Evolutionary conservation across 257 asterid species (phyloP), one percentile per base, ranked within the genome.

Genomic region (Gentiana macrophylla): DNA sequence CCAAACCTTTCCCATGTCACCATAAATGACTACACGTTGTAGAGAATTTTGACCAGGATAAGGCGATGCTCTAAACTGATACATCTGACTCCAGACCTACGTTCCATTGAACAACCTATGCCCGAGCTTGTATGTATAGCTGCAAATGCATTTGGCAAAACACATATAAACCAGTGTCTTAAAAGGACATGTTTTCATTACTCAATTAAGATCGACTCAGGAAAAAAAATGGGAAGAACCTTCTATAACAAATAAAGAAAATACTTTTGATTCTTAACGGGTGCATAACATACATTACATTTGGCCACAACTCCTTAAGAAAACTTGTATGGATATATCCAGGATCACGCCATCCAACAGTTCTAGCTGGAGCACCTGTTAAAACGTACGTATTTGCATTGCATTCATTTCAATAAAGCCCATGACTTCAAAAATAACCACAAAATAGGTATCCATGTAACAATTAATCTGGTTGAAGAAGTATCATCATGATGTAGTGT

Each of bases 1-100:
- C 24, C 69, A 37, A 59, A 86, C 95, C 97, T 89, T 83, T 67
- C 97, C 97, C 95, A 89, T 83, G 74, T 89, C 97, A 3, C 97
- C 95, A 13, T 83, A 89, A 66, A 89, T 75, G 70, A 89, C 78
- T 1, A 83, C 81, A 43, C 72, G 83, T 45, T 89, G 97, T 2
- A 89, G 48, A 49, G 97, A 89, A 71, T 76, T 80, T 72, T 86
- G 97, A 65, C 95, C 97, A 5, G 95, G 95, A 68, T 78, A 89
- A 9, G 97, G 97, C 38, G 97, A 78, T 35, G 97, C 72, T 74
- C 70, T 81, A 79, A 89, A 89, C 66, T 76, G 69, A 72, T 81
- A 75, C 50, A 36, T 45, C 52, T 62, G 72, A 67, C 92, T 83
- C 95, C 89, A 86, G 9, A 83, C 56, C 49, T 66, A 62, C 0